Evolutionary conservation across 495 filamentous ascomycete genomes (phyloP).

Genomic region (Xylaria venustula): DNA sequence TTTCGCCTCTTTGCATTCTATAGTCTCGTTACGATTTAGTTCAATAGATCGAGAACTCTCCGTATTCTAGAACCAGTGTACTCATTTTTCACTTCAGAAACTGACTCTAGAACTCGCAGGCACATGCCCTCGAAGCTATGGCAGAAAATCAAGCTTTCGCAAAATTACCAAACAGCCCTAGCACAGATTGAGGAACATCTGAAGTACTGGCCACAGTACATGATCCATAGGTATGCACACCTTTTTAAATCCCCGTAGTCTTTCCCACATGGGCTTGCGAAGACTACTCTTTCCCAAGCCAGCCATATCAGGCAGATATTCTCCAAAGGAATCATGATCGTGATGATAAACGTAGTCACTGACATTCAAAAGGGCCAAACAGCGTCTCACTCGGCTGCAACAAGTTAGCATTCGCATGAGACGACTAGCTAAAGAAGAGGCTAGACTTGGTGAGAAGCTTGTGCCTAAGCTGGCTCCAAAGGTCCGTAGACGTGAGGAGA

Average conservation of each 20-base stretch:
- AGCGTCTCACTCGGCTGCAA: conserved; percentile 88
- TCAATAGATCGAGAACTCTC: no score
- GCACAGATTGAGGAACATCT: conserved; percentile 84
- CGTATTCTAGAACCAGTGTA: not conserved
- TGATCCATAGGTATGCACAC: conserved; percentile 75
- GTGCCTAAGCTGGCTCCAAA: conserved; percentile 93
- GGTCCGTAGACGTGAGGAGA: conserved; percentile 81
- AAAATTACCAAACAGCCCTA: conserved; percentile 86
- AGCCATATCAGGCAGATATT: no score
- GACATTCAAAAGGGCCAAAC: conserved; percentile 59
- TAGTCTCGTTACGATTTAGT: not conserved
- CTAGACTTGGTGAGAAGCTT: conserved; percentile 82
- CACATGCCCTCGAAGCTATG: conserved; percentile 92
- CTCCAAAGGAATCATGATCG: no score
- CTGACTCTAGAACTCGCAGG: conserved; percentile 44
- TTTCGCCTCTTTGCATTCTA: not conserved
- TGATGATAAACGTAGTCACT: not conserved
- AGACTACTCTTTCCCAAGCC: no score
- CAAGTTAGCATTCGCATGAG: conserved; percentile 89
- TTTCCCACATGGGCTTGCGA: not conserved
- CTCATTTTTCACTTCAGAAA: not conserved
- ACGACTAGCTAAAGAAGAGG: conserved; percentile 81
- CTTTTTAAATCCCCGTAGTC: no score
- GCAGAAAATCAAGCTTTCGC: conserved; percentile 88
- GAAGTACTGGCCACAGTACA: conserved; percentile 94